Percentiles rank a stretch among this genome's conserved stretches.
phyloP scores from a whole-genome alignment of 2,329 filamentous ascomycete genomes.

The Talaromyces marneffei region DNA sequence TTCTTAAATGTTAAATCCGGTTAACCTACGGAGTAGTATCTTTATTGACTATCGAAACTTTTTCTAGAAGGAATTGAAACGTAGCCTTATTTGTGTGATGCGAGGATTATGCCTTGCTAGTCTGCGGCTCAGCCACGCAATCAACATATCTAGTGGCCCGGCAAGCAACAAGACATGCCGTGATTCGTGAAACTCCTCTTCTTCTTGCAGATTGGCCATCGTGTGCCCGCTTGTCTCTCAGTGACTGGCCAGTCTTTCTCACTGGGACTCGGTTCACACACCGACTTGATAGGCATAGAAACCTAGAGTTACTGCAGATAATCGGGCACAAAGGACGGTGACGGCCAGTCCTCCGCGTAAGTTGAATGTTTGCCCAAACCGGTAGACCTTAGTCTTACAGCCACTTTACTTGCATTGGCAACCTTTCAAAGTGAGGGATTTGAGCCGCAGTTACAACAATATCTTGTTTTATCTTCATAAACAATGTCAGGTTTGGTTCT shows the following conservation, averaged over 20 bases:
- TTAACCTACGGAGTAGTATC: too few relatives aligned
- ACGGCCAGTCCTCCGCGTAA: neutral
- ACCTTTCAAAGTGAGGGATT: neutral
- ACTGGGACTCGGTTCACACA: neutral
- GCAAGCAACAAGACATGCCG: neutral
- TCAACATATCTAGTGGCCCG: neutral
- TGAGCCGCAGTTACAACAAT: neutral
- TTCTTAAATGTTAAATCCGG: neutral
- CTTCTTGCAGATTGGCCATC: neutral
- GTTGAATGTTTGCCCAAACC: neutral
- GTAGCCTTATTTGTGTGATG: neutral
- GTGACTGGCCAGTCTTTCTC: neutral
- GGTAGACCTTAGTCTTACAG: neutral
- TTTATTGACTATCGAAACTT: neutral
- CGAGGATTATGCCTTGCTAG: neutral
- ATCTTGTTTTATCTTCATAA: neutral
- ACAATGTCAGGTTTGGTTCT: neutral
- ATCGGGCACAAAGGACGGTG: conserved; percentile 1
- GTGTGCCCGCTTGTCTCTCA: neutral
- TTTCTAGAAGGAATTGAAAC: neutral
- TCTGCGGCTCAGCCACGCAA: neutral
- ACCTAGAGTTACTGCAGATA: neutral
- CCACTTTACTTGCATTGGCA: neutral
- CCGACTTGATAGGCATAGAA: neutral
- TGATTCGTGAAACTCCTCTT: neutral